Evolutionary conservation across 495 filamentous ascomycete genomes (phyloP), one percentile per base, ranked within the genome.

Genomic region (Astrothelium macrocarpum): DNA sequence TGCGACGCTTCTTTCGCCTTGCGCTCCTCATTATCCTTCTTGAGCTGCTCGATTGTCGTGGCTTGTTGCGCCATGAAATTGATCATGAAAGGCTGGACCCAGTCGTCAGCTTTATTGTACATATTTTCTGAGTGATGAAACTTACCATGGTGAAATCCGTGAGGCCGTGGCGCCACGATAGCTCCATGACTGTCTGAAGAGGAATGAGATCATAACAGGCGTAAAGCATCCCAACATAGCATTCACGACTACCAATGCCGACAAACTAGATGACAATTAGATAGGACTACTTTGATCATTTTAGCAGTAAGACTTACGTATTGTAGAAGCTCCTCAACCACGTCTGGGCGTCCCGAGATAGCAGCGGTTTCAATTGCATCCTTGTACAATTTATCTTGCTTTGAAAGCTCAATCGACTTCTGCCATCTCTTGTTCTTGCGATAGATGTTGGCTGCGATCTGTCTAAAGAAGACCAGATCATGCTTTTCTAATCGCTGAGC

Each of bases 391-490:
- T 95, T 97, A 79, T 99, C 95, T 74, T 97, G 95, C 83, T 99
- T 99, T 12, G 91, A 96, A 56, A 99, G 80, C 59, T 89, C 85
- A 75, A 99, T 97, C n/a, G 94, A 97, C 80, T 97, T 97, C 75
- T 95, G 91, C 95, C 95, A 99, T 64, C 95, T 85, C 86, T 97
- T 97, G 81, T 96, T 97, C 83, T 97, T 97, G 66, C 95, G 90
- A 80, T 97, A 99, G 78, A 99, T 97, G 80, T 83, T 95, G 68
- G 95, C 90, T 11, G 95, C 93, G 70, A 97, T 95, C 78, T 99
- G 95, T 68, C 95, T 86, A 88, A 99, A 99, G 86, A 99, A 99
- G 67, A 99, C 90, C 45, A 97, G 82, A 53, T 97, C 92, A 71
- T 99, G 95, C 75, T 89, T 87, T 82, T 99, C 95, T 16, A 99